Evolutionary conservation across 1,284 basidiomycete species (phyloP), one percentile per base, ranked within the genome.

Genomic region (Exobasidium rhododendri): DNA sequence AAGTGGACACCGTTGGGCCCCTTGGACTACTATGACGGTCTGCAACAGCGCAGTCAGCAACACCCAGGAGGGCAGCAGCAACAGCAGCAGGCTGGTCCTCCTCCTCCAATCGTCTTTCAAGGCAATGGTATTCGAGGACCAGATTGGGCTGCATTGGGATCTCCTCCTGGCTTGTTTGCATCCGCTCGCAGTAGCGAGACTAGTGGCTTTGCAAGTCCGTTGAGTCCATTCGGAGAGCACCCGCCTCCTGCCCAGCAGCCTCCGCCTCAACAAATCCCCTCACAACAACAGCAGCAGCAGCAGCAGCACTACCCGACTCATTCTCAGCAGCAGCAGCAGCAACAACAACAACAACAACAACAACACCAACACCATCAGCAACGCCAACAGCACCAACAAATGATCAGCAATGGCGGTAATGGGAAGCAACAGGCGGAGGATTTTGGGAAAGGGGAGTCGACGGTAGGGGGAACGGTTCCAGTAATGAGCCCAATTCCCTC

Each of bases 1-100:
- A 71, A 71, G 56, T 74, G 71, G 71, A 62, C 63, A 14, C 66
- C 70, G 1, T 61, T 68, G 64, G 73, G 73, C 2, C 73, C 73
- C 1, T 64, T 75, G 40, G 73, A 75, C 61, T 75, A 68, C 53
- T 73, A 67, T 31, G 71, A 62, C 5, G 69, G 59, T 5, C 29
- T 28, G n/a, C 43, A 61, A 46, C 59, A 61, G 22, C 58, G 50
- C 24, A 51, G 50, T 24, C 61, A 63, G 58, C 62, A 62, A 28
- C 50, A 28, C 59, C 66, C 2, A 40, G 64, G 28, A 24, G 52
- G 26, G 43, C 68, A 24, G 56, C 70, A 11, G 35, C 47, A 50
- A 26, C 13, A 47, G 7, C 20, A 7, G 7, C 47, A 20, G 26
- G 2, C 47, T 6, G 14, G n/a, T 24, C n/a, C 47, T 50, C 20